Percentiles rank a stretch among this genome's conserved stretches.
These are phyloP conservation scores for Pythium dissimile DNA, from an alignment of 352 stramenopile species.

Conservation along the genomic window DNA sequence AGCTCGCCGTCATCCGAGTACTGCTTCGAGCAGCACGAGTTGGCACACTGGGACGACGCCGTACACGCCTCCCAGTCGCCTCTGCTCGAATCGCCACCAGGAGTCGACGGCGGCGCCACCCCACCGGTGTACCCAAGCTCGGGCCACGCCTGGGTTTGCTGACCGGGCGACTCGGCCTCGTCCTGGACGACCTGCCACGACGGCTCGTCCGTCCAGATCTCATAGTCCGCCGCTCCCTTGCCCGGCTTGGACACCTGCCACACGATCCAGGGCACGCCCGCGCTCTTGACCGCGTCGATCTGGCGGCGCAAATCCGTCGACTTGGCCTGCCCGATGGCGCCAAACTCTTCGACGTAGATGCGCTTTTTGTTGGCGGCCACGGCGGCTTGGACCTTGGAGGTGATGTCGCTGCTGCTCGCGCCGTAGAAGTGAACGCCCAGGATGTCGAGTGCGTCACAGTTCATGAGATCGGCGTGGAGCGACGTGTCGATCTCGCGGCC, in stretches of 20 bases:
- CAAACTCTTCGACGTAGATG: background rate
- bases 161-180: background rate
- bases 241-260: background rate
- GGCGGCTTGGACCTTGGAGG: background rate
- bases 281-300: background rate
- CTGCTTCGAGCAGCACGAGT: slow-evolving; percentile 15
- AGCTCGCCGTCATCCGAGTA: slow-evolving; percentile 17
- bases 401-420: background rate
- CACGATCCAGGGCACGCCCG: background rate
- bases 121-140: background rate
- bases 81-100: background rate
- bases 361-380: background rate
- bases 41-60: slow-evolving; percentile 1
- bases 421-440: background rate
- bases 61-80: slow-evolving; percentile 10
- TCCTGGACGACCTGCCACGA: background rate
- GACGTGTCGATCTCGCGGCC: background rate
- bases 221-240: background rate
- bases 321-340: background rate
- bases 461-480: background rate
- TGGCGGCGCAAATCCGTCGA: background rate
- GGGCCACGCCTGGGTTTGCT: background rate
- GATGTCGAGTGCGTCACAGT: background rate
- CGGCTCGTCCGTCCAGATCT: background rate
- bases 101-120: background rate